These are phyloP conservation scores for Haberlea rhodopensis DNA, from an alignment of 257 asterid genomes.

Conservation along the genomic window DNA sequence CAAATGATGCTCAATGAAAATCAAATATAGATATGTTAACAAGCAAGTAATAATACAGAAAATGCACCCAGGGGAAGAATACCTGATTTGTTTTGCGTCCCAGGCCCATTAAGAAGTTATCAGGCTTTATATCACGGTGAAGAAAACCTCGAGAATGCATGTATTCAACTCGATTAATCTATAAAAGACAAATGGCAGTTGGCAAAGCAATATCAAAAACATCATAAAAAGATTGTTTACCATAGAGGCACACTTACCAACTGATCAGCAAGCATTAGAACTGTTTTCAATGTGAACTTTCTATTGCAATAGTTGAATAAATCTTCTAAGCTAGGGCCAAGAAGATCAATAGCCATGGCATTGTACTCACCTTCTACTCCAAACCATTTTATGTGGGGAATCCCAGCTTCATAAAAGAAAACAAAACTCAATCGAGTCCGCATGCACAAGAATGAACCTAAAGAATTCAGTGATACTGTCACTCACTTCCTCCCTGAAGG, in stretches of 20 bases:
- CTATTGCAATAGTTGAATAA: slow-evolving; percentile 80
- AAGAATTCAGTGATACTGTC: slow-evolving; percentile 1
- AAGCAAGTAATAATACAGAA: not conserved
- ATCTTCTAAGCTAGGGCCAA: slow-evolving; percentile 90
- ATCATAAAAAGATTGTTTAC: slow-evolving; percentile 1
- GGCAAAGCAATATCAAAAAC: slow-evolving; percentile 10
- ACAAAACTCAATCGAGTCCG: slow-evolving; percentile 5
- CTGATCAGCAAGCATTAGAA: slow-evolving; percentile 93
- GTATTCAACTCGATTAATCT: slow-evolving; percentile 80
- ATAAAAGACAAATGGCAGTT: slow-evolving; percentile 15
- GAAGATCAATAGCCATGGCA: slow-evolving; percentile 88
- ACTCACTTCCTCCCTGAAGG: slow-evolving; percentile 95
- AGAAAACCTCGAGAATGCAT: slow-evolving; percentile 89
- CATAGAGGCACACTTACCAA: slow-evolving; percentile 49
- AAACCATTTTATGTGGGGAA: slow-evolving; percentile 83
- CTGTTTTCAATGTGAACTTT: slow-evolving; percentile 81
- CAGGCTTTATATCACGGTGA: slow-evolving; percentile 95
- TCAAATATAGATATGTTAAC: not conserved
- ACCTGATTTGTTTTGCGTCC: slow-evolving; percentile 98
- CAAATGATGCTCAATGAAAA: not conserved
- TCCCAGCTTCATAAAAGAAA: slow-evolving; percentile 58
- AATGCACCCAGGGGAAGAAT: not conserved
- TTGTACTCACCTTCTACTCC: slow-evolving; percentile 89
- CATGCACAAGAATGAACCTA: slow-evolving; percentile 16
- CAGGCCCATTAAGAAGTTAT: slow-evolving; percentile 88